Base-by-base conservation (phyloP, 352 stramenopile species). In the Phytophthora tubulina region DNA sequence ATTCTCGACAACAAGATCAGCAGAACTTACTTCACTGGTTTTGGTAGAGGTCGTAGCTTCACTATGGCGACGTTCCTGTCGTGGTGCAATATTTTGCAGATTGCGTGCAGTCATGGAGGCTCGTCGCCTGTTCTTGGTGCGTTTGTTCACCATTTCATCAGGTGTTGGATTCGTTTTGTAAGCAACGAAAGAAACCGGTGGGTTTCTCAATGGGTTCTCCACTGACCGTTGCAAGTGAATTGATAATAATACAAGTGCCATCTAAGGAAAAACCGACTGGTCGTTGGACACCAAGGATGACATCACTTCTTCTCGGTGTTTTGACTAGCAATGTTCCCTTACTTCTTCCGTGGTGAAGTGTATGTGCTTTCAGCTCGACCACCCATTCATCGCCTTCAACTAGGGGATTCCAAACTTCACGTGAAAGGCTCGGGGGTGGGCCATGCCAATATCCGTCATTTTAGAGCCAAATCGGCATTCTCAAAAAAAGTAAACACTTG, bases 61-160 rank as follows among this genome's bases (percentile, higher is more conserved):
- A 62, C 68, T 73, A 27, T 65, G 56, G 3, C 72, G 52, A 35
- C 68, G 50, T 60, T 71, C 59, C 0, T 30, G 44, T 30, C 35
- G 49, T 6, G 52, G 51, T 35, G 14, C 27, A 32, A 15, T 2
- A 48, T 10, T 60, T 15, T 78, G 66, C 2, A 64, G 5, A 35
- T 63, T 72, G 32, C 17, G 50, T 0, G 53, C 21, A 14, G 63
- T 61, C 21, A 63, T 41, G 8, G 68, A 75, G 7, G 58, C 53
- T 33, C 59, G 67, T 17, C 58, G 59, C 36, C 66, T 67, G 44
- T 49, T 57, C 49, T 67, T 78, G 54, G 42, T 65, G n/a, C 68
- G 68, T 53, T 80, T 80, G 52, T 54, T 76, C 62, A 70, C 63
- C 63, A 80, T 80, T 13, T 58, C 58, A 63, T 67, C 17, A 53